These are phyloP conservation scores for Trametes polyzona DNA, from an alignment of 1,284 basidiomycete species.

Conservation along the genomic window DNA sequence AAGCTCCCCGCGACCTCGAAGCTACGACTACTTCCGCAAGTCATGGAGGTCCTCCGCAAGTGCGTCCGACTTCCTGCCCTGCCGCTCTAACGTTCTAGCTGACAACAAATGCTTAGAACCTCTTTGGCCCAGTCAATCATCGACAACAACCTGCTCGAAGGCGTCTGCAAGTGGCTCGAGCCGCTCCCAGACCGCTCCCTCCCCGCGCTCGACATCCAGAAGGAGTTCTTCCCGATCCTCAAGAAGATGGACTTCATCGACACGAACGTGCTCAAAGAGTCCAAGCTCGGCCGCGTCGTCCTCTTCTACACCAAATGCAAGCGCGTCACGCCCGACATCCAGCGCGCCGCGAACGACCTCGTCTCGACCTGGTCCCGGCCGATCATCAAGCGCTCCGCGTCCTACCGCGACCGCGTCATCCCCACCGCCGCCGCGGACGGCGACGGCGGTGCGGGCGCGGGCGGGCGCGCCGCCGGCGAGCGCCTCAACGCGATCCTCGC, in stretches of 20 bases:
- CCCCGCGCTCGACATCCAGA: conserved; percentile 95
- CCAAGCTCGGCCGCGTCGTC: conserved; percentile 88
- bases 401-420: conserved; percentile 77
- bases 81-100: not conserved
- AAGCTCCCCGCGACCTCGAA: conserved; percentile 90
- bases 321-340: conserved; percentile 83
- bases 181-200: conserved; percentile 92
- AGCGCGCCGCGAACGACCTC: conserved; percentile 83
- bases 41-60: conserved; percentile 96
- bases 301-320: conserved; percentile 96
- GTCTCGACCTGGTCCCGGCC: conserved; percentile 92
- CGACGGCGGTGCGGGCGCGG: conserved; percentile 44
- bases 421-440: conserved; percentile 48
- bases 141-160: conserved; percentile 94
- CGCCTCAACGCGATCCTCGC: conserved; percentile 73
- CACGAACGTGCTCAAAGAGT: conserved; percentile 89
- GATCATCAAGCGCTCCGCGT: conserved; percentile 89
- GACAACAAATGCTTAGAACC: conserved; percentile 50
- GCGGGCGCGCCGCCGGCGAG: conserved; percentile 46
- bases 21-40: conserved; percentile 83
- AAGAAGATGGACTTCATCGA: conserved; percentile 93
- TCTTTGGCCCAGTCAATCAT: conserved; percentile 91
- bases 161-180: conserved; percentile 92
- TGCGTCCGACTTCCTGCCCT: conserved; percentile 44
- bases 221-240: conserved; percentile 86